Conservation (phyloP, 73 alveolate species). For the Symbiodinium pilosum region DNA sequence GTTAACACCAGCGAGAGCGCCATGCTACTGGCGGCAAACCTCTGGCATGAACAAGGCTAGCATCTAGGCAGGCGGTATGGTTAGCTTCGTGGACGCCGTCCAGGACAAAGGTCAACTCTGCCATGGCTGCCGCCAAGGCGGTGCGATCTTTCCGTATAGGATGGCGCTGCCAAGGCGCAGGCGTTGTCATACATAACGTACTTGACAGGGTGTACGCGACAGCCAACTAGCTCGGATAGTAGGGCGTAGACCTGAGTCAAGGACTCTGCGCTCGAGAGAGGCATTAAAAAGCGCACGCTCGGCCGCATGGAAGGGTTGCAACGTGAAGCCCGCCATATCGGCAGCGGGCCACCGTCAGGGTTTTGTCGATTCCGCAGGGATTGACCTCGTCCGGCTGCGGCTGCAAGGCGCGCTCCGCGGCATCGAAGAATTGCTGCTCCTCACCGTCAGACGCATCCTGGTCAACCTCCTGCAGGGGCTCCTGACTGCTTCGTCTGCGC, state of each 20-base stretch:
- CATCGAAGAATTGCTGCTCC: not conserved
- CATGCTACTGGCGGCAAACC: not conserved
- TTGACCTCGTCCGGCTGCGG: not conserved
- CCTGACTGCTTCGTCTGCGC: not conserved
- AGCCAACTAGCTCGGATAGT: no score
- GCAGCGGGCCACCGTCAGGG: no score
- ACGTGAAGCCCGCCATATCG: not conserved
- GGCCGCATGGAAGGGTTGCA: not conserved
- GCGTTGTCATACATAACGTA: not conserved
- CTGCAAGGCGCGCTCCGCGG: not conserved
- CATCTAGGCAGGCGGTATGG: not conserved
- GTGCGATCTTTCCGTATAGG: not conserved
- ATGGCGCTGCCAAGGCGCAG: not conserved
- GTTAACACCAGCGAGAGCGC: not conserved
- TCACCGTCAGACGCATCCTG: not conserved
- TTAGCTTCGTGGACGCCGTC: not conserved
- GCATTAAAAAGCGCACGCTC: no score
- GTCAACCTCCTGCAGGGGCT: no score
- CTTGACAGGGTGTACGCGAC: no score
- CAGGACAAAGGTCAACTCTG: not conserved
- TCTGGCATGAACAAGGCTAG: not conserved
- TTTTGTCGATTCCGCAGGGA: not conserved
- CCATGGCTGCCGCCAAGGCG: not conserved
- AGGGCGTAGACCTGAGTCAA: no score
- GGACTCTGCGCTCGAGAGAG: no score